Conservation (phyloP, 306 rosid species). For the Mucuna pruriens region DNA sequence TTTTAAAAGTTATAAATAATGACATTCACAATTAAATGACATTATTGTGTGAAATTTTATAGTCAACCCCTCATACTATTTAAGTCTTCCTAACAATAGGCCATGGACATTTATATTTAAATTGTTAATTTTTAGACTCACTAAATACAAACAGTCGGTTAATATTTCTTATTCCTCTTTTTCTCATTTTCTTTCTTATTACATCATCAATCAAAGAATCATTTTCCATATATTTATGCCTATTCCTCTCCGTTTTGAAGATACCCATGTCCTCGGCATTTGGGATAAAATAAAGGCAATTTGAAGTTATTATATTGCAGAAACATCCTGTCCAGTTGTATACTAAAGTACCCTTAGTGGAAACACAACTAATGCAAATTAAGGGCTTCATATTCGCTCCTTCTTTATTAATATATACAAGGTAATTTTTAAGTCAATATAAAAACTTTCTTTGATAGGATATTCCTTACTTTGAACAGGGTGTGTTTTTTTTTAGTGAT, state of each 20-base stretch:
- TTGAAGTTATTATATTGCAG: background rate
- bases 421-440: background rate
- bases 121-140: no score
- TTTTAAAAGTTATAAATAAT: no score
- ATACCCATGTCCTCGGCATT: slow-evolving; percentile 12
- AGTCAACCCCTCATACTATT: no score
- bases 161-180: no score
- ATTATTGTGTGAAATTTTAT: no score
- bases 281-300: background rate
- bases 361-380: slow-evolving; percentile 7
- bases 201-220: no score
- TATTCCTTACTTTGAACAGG: background rate
- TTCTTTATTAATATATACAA: background rate
- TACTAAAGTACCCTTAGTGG: slow-evolving; percentile 10
- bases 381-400: background rate
- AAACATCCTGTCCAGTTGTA: slow-evolving; percentile 7
- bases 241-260: background rate
- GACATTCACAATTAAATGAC: no score
- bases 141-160: no score
- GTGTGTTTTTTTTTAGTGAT: background rate
- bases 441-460: background rate
- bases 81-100: no score
- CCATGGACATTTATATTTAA: slow-evolving; percentile 5
- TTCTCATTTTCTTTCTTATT: no score
- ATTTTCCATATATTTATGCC: no score